A percentile compares a stretch with the other conserved stretches of the same genome.
phyloP scores from a whole-genome alignment of 345 rosid genomes.

The Melaleuca alternifolia region DNA sequence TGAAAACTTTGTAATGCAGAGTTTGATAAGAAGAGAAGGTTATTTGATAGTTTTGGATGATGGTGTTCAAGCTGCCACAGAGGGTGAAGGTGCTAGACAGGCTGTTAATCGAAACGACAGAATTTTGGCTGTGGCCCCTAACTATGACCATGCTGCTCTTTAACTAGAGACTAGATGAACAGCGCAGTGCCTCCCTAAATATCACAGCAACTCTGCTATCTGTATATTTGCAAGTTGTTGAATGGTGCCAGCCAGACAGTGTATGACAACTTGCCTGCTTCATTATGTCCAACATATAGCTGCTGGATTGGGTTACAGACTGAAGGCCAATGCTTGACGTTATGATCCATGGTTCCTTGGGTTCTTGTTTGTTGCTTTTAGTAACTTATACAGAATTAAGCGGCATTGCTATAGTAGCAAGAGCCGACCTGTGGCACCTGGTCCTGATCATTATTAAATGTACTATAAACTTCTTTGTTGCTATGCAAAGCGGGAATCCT shows the following conservation, averaged over 20 bases:
- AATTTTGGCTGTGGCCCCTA: slow-evolving; percentile 84
- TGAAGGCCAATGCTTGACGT: not conserved
- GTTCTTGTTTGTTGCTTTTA: not conserved
- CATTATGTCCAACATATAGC: not conserved
- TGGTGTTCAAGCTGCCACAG: slow-evolving; percentile 37
- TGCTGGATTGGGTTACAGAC: not conserved
- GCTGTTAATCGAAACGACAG: slow-evolving; percentile 53
- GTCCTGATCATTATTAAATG: not conserved
- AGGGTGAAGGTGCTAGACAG: slow-evolving; percentile 31
- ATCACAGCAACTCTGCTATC: not conserved
- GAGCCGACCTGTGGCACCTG: not conserved
- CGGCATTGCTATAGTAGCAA: not conserved
- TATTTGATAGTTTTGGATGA: slow-evolving; percentile 74
- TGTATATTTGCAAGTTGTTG: not conserved
- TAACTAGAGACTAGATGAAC: not conserved
- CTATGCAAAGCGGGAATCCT: not conserved
- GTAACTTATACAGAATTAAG: not conserved
- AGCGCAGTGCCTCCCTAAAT: not conserved
- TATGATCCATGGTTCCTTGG: not conserved
- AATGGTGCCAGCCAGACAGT: not conserved
- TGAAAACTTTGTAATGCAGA: slow-evolving; percentile 23
- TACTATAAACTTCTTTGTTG: not conserved
- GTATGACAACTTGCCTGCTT: not conserved
- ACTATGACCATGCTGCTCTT: slow-evolving; percentile 23
- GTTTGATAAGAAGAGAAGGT: slow-evolving; percentile 82